These are phyloP conservation scores for Eucalyptus polybractea DNA, from an alignment of 345 rosid genomes.

Conservation along the genomic window DNA sequence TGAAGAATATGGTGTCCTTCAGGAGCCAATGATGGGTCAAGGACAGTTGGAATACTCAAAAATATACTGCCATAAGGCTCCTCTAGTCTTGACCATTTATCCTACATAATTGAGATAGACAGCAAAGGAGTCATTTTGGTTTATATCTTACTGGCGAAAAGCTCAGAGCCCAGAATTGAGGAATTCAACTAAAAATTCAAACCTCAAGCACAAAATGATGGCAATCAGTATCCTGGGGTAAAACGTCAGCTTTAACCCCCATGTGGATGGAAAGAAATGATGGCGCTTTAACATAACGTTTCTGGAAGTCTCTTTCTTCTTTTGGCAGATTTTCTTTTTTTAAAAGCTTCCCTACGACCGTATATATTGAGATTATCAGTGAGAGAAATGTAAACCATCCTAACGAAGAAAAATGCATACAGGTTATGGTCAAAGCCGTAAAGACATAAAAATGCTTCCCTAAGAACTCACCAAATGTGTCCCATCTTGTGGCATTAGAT, in stretches of 20 bases:
- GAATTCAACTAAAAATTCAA: neutral
- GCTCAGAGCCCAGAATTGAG: neutral
- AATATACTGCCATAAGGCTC: conserved; percentile 89
- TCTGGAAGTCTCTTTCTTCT: conserved; percentile 87
- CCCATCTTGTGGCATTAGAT: conserved; percentile 99
- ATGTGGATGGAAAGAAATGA: conserved; percentile 96
- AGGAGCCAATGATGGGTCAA: conserved; percentile 85
- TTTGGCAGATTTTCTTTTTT: conserved; percentile 76
- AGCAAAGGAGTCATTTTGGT: neutral
- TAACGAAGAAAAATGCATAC: neutral
- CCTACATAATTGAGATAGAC: conserved; percentile 17
- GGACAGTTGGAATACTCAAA: conserved; percentile 90
- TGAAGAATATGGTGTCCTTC: conserved; percentile 77
- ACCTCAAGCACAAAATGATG: conserved; percentile 97
- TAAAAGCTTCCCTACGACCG: conserved; percentile 59
- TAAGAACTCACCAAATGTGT: conserved; percentile 73
- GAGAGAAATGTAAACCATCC: neutral
- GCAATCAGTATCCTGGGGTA: conserved; percentile 85
- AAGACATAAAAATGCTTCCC: neutral
- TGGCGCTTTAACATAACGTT: conserved; percentile 86
- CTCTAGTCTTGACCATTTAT: conserved; percentile 65
- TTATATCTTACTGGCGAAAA: neutral
- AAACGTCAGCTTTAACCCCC: conserved; percentile 82
- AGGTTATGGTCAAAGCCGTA: neutral
- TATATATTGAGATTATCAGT: neutral